Conservation (phyloP, 805 yeast genomes). For the Kodamaea laetipori region DNA sequence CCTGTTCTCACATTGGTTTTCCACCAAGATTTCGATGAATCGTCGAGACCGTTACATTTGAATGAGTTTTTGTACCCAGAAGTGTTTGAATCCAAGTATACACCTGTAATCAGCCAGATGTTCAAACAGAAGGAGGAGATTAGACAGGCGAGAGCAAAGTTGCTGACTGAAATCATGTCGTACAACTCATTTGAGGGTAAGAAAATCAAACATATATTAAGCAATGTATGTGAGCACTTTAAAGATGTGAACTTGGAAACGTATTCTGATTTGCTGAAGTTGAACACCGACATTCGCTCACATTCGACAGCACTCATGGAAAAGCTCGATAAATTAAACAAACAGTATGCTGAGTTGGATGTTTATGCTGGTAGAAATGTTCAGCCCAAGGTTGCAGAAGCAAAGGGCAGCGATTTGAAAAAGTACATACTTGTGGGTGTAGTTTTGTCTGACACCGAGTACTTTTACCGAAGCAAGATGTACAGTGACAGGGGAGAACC, state of each 20-base stretch:
- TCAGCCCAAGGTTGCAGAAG: neutral
- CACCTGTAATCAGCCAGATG: slow-evolving; percentile 25
- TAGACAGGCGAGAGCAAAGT: slow-evolving; percentile 19
- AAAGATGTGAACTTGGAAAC: slow-evolving; percentile 16
- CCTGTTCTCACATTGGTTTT: slow-evolving; percentile 35
- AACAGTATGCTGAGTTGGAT: slow-evolving; percentile 21
- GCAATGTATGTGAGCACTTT: slow-evolving; percentile 24
- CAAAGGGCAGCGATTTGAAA: slow-evolving; percentile 4
- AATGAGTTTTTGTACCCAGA: slow-evolving; percentile 38
- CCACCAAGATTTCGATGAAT: slow-evolving; percentile 28
- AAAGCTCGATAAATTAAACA: slow-evolving; percentile 22
- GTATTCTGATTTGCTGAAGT: slow-evolving; percentile 18
- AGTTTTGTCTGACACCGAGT: slow-evolving; percentile 32
- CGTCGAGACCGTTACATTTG: slow-evolving; percentile 23
- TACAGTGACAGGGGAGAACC: slow-evolving; percentile 16
- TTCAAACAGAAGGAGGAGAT: slow-evolving; percentile 18
- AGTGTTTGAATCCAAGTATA: slow-evolving; percentile 29
- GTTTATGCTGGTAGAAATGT: slow-evolving; percentile 10
- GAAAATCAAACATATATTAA: slow-evolving; percentile 30
- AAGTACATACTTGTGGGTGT: slow-evolving; percentile 28
- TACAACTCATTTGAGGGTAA: slow-evolving; percentile 44
- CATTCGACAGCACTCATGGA: slow-evolving; percentile 20
- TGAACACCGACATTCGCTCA: slow-evolving; percentile 23
- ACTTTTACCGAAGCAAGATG: slow-evolving; percentile 25
- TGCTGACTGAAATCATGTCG: slow-evolving; percentile 31